Base-by-base conservation (phyloP, 805 yeast genomes). In the Schizosaccharomyces cryophilus region DNA sequence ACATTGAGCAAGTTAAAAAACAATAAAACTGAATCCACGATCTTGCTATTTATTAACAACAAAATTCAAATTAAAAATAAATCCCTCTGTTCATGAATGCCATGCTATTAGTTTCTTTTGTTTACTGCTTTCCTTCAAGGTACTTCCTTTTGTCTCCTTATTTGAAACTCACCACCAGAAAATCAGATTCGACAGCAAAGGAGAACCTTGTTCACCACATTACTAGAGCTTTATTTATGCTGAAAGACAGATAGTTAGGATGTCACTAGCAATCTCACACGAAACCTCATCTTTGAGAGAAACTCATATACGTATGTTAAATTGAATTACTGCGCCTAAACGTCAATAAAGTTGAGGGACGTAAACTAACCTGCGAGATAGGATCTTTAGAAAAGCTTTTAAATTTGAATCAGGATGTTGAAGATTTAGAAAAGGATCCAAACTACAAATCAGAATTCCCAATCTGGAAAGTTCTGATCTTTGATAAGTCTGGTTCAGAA, bases 391-490 rank as follows among this genome's bases (percentile, higher is more conserved):
- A 72, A 64, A 68, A 87, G 59, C 68, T 85, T 24, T 72, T 75
- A 1, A 77, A 79, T 65, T 74, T 86, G 58, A 74, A 77, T 13
- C 56, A 51, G 9, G 38, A 51, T 17, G 30, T 51, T 17, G 35
- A 51, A 6, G 56, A 51, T 2, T 29, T 51, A 24, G 56, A 51
- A 51, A 17, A 21, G 26, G 26, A 24, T 11, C 51, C 51, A 11
- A 21, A 51, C 6, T 17, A 51, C 9, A 29, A 21, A 21, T 51
- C 56, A 11, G 26, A 51, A 66, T 87, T 83, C 65, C 76, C 86
- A 61, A 76, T 83, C 35, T 93, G 98, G 99, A 93, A 93, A 69
- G 95, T 86, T 7, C 76, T 93, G 59, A 80, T 93, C 4, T 76
- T 93, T 65, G 99, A 93, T 70, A 70, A 76, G 48, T 79, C 82